Base-by-base conservation (phyloP, 1,284 basidiomycete genomes). In the Apiotrichum mycotoxinovorans region DNA sequence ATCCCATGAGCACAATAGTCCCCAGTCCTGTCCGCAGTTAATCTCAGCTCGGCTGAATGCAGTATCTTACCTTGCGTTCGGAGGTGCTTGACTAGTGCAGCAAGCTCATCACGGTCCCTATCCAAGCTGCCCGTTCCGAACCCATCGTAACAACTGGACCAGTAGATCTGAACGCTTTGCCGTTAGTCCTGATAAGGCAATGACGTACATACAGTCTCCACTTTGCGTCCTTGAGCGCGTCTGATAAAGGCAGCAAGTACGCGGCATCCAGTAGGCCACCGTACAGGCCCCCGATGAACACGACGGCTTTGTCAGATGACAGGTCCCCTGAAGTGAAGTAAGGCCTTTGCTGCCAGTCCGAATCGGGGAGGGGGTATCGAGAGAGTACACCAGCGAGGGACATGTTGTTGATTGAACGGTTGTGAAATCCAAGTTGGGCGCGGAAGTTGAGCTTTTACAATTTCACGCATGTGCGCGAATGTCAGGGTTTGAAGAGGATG, bases 221-320 rank as follows among this genome's bases (percentile, higher is more conserved):
- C 15, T 66, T 67, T 4, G 60, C 60, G 30, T 62, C 56, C 8
- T 43, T 51, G 18, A 74, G 56, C 8, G 66, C 62, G 9, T 60
- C 56, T 1, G 63, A 62, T 18, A 78, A 47, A 4, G 45, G 41
- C 18, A 52, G 37, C 1, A 66, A 48, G 52, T 70, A 78, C 2
- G 65, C 59, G 1, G 72, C 66, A 34, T 63, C 64, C 0, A 62
- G 60, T 17, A 74, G 37, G 0, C 75, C 74, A 48, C 71, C 69
- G 5, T 57, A 64, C 26, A 78, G 55, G 2, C 76, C 76, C 15
- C 73, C 74, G 17, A 78, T 69, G 57, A 76, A 72, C 30, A 75
- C 55, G 5, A 75, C 63, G 4, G 69, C 69, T 33, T 56, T 61
- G 17, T 51, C 27, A 4, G 68, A 59, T 0, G 40, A 27, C 17